A percentile compares a stretch with the other conserved stretches of the same genome.
These are phyloP conservation scores for Globisporangium cystogenes DNA, from an alignment of 352 stramenopile species.

Conservation along the genomic window DNA sequence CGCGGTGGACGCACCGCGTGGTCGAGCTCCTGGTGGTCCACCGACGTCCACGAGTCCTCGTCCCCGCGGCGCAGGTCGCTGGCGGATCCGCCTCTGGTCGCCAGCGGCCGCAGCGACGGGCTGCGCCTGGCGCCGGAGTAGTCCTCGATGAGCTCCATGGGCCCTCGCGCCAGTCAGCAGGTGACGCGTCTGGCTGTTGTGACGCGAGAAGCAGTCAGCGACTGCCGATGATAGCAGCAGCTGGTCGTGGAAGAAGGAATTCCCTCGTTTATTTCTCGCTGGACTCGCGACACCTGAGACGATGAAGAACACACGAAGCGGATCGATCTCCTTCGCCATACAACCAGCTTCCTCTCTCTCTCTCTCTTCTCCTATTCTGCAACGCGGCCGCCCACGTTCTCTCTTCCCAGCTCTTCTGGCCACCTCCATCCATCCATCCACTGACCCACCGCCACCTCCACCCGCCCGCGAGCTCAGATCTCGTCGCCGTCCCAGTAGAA, in stretches of 20 bases:
- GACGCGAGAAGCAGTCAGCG: too few species aligned
- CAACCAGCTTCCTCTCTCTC: too few species aligned
- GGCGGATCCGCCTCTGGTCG: not conserved
- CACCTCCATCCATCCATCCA: too few species aligned
- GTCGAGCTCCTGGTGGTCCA: slow-evolving; percentile 74
- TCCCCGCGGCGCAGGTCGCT: slow-evolving; percentile 25
- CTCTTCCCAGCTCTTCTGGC: not conserved
- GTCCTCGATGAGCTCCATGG: slow-evolving; percentile 16
- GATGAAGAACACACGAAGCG: too few species aligned
- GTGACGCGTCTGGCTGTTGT: too few species aligned
- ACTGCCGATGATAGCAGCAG: too few species aligned
- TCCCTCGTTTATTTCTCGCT: not conserved
- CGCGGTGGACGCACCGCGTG: slow-evolving; percentile 53
- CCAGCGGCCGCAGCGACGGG: slow-evolving; percentile 2
- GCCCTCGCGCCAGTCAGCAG: too few species aligned
- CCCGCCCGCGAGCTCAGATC: slow-evolving; percentile 8
- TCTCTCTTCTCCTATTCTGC: not conserved
- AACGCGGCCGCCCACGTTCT: not conserved
- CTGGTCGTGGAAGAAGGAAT: too few species aligned
- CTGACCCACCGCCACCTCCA: not conserved
- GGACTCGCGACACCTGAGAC: not conserved
- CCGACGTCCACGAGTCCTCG: slow-evolving; percentile 84
- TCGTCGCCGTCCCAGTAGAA: slow-evolving; percentile 58
- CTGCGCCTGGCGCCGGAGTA: slow-evolving; percentile 5
- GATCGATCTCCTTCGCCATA: too few species aligned